phyloP scores from a whole-genome alignment of 805 yeast genomes.

The Ogataea methylovora region DNA sequence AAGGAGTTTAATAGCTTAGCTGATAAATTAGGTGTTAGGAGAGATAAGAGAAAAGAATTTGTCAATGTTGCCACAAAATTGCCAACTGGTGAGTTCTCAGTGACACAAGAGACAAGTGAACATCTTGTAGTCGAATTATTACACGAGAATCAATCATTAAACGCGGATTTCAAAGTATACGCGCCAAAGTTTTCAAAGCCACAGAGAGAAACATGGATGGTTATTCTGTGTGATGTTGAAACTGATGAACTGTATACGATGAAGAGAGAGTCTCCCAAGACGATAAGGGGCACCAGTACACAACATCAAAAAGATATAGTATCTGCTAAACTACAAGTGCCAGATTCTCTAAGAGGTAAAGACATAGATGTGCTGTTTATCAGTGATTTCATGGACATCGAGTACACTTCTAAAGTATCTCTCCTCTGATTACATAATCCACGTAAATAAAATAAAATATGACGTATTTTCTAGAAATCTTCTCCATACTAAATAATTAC shows the following conservation, averaged over 20 bases:
- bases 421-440: not conserved
- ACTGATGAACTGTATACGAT: slow-evolving; percentile 52
- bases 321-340: slow-evolving; percentile 39
- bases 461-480: too few species aligned
- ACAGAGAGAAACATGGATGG: slow-evolving; percentile 93
- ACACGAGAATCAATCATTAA: slow-evolving; percentile 45
- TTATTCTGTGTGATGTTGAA: slow-evolving; percentile 45
- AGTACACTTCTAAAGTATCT: slow-evolving; percentile 27
- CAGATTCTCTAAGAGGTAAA: slow-evolving; percentile 39
- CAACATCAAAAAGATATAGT: slow-evolving; percentile 27
- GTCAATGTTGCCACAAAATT: slow-evolving; percentile 43
- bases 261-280: slow-evolving; percentile 67
- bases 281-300: slow-evolving; percentile 8
- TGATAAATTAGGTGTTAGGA: slow-evolving; percentile 32
- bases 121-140: slow-evolving; percentile 36
- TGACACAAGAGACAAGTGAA: slow-evolving; percentile 29
- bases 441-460: too few species aligned
- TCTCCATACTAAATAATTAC: too few species aligned
- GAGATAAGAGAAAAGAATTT: slow-evolving; percentile 40
- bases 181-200: slow-evolving; percentile 81
- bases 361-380: slow-evolving; percentile 41
- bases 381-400: slow-evolving; percentile 61
- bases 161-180: slow-evolving; percentile 58
- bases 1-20: slow-evolving; percentile 29
- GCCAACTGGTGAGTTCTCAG: slow-evolving; percentile 49